Conservation (phyloP, 345 rosid species). For the Rhizophora apiculata region DNA sequence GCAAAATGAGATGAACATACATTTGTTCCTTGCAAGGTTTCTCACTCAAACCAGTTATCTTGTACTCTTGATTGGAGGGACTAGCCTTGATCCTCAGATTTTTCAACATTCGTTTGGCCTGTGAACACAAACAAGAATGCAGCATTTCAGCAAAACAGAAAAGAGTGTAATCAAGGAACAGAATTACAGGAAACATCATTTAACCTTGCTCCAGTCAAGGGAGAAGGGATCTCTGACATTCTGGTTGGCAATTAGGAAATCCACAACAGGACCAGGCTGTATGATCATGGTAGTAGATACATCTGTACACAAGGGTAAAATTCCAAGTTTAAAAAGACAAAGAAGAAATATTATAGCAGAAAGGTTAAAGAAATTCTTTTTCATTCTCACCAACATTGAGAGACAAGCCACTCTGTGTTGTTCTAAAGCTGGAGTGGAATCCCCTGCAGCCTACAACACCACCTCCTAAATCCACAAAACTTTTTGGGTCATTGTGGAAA, state of each 20-base stretch:
- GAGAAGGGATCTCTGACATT: slow-evolving; percentile 14
- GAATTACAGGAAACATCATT: background rate
- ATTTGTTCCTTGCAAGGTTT: slow-evolving; percentile 20
- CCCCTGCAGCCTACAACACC: slow-evolving; percentile 27
- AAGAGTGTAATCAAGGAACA: background rate
- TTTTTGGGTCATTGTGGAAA: slow-evolving; percentile 27
- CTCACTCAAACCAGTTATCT: slow-evolving; percentile 22
- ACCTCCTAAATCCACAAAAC: slow-evolving; percentile 18
- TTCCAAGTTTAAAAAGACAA: background rate
- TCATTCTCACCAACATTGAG: slow-evolving; percentile 25
- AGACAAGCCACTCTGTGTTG: slow-evolving; percentile 24
- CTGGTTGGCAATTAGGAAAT: slow-evolving; percentile 26
- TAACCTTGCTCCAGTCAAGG: slow-evolving; percentile 28
- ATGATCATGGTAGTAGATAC: slow-evolving; percentile 34
- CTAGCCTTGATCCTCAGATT: slow-evolving; percentile 26
- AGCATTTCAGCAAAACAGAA: background rate
- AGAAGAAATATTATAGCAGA: background rate
- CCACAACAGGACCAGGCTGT: slow-evolving; percentile 30
- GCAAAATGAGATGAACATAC: slow-evolving; percentile 3
- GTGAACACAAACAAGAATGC: background rate
- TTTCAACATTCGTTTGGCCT: slow-evolving; percentile 32
- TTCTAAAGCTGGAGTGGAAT: slow-evolving; percentile 32
- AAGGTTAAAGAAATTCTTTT: background rate
- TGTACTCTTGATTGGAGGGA: slow-evolving; percentile 23
- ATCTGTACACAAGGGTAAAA: slow-evolving; percentile 11